phyloP scores from a whole-genome alignment of 148 eudicot genomes.

The Vaccinium darrowii region DNA sequence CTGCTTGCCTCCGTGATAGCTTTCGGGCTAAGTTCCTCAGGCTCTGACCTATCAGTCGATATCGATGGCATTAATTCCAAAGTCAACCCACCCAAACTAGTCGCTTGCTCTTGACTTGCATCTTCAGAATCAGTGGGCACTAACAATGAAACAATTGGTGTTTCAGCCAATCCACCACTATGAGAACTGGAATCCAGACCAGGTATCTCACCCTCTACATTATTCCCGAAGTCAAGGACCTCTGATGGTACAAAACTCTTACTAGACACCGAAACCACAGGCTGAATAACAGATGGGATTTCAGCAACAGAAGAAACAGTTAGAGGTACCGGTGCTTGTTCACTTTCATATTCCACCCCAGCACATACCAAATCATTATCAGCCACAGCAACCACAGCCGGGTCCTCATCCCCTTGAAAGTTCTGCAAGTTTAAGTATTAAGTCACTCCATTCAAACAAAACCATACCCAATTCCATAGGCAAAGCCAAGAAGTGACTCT shows the following conservation, averaged over 20 bases:
- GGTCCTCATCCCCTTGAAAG: slow-evolving; percentile 36
- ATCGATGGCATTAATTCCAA: slow-evolving; percentile 60
- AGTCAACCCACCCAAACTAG: slow-evolving; percentile 33
- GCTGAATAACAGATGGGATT: slow-evolving; percentile 25
- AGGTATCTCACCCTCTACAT: slow-evolving; percentile 63
- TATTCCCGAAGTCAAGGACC: slow-evolving; percentile 46
- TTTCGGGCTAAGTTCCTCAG: slow-evolving; percentile 76
- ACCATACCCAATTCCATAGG: neutral
- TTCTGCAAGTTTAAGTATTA: slow-evolving; percentile 37
- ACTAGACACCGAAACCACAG: slow-evolving; percentile 1
- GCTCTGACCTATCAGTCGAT: slow-evolving; percentile 79
- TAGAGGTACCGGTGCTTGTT: slow-evolving; percentile 24
- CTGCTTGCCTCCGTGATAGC: slow-evolving; percentile 52
- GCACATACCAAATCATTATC: slow-evolving; percentile 32
- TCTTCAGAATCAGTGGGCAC: slow-evolving; percentile 51
- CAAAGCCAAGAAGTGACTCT: neutral
- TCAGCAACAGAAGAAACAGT: slow-evolving; percentile 37
- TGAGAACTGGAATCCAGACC: slow-evolving; percentile 63
- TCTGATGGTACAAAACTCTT: slow-evolving; percentile 39
- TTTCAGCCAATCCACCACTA: slow-evolving; percentile 42
- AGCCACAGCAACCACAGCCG: slow-evolving; percentile 23
- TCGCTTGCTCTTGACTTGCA: slow-evolving; percentile 54
- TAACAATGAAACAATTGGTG: slow-evolving; percentile 36
- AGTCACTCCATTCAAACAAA: slow-evolving; percentile 17
- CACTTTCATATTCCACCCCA: slow-evolving; percentile 30